Conservation (phyloP, 495 filamentous ascomycete genomes). For the Filosporella fistucella region DNA sequence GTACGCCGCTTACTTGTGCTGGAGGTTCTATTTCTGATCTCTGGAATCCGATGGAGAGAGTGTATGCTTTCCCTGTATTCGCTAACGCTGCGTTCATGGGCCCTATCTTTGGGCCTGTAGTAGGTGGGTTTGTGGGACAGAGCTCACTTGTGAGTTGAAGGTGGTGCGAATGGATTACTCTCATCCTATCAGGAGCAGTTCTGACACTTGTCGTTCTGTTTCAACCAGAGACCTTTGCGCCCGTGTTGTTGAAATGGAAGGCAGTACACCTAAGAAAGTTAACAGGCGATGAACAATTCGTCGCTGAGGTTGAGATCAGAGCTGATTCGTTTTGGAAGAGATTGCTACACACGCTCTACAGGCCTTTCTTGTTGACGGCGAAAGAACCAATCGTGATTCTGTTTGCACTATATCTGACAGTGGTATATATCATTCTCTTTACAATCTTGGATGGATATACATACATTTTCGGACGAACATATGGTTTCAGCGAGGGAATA, state of each 20-base stretch:
- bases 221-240: conserved; percentile 68
- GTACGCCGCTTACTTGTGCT: conserved; percentile 73
- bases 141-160: conserved; percentile 61
- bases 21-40: conserved; percentile 82
- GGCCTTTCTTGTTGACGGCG: conserved; percentile 62
- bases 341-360: conserved; percentile 55
- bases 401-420: conserved; percentile 54
- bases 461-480: conserved; percentile 56
- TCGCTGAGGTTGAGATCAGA: conserved; percentile 64
- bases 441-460: conserved; percentile 63
- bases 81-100: conserved; percentile 34
- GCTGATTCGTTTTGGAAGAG: conserved; percentile 56
- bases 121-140: conserved; percentile 69
- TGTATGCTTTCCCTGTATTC: conserved; percentile 64
- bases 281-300: conserved; percentile 60
- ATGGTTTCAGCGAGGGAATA: conserved; percentile 47
- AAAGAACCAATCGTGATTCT: conserved; percentile 72
- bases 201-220: conserved; percentile 52
- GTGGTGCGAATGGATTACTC: conserved; percentile 73
- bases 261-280: conserved; percentile 57
- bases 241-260: conserved; percentile 59
- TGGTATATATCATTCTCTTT: conserved; percentile 65
- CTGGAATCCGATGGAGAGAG: conserved; percentile 60
- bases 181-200: conserved; percentile 65
- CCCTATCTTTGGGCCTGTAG: conserved; percentile 36